A percentile compares a stretch with the other conserved stretches of the same genome.
phyloP scores from a whole-genome alignment of 2,329 filamentous ascomycete species.

The Trichoderma koningii region DNA sequence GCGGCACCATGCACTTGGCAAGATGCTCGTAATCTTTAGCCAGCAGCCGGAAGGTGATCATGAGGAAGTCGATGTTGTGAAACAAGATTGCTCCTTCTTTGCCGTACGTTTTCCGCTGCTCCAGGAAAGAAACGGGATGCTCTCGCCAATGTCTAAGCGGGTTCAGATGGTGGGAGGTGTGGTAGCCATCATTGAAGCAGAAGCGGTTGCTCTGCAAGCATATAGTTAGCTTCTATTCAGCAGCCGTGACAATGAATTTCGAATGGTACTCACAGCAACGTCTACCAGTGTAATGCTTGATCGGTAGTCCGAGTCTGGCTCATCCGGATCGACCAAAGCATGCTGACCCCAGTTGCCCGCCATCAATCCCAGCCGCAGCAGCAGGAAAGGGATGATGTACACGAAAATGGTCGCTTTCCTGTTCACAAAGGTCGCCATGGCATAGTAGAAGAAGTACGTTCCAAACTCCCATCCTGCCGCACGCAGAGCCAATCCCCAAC shows the following conservation, averaged over 20 bases:
- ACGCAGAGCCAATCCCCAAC: slow-evolving; percentile 55
- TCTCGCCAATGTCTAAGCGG: slow-evolving; percentile 79
- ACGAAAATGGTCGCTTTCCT: slow-evolving; percentile 62
- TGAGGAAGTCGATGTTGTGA: slow-evolving; percentile 78
- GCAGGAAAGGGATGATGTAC: slow-evolving; percentile 64
- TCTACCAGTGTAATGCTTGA: slow-evolving; percentile 80
- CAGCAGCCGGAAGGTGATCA: slow-evolving; percentile 69
- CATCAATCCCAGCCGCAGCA: slow-evolving; percentile 74
- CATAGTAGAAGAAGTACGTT: slow-evolving; percentile 55
- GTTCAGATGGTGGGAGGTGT: slow-evolving; percentile 79
- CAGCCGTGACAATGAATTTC: background rate
- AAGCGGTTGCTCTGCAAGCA: slow-evolving; percentile 69
- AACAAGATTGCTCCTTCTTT: slow-evolving; percentile 72
- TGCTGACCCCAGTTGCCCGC: slow-evolving; percentile 85
- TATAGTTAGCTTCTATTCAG: background rate
- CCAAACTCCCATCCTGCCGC: slow-evolving; percentile 62
- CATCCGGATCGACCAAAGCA: slow-evolving; percentile 73
- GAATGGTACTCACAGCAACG: slow-evolving; percentile 63
- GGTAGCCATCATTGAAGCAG: slow-evolving; percentile 82
- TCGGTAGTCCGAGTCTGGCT: slow-evolving; percentile 75
- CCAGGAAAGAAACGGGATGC: slow-evolving; percentile 72
- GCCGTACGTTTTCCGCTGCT: slow-evolving; percentile 67
- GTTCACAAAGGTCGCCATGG: slow-evolving; percentile 53
- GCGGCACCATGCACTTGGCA: slow-evolving; percentile 70
- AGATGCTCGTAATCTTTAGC: slow-evolving; percentile 71